A percentile compares a stretch with the other conserved stretches of the same genome.
Evolutionary conservation across 1,139 yeast species (phyloP).

Genomic region (Diutina siamensis): DNA sequence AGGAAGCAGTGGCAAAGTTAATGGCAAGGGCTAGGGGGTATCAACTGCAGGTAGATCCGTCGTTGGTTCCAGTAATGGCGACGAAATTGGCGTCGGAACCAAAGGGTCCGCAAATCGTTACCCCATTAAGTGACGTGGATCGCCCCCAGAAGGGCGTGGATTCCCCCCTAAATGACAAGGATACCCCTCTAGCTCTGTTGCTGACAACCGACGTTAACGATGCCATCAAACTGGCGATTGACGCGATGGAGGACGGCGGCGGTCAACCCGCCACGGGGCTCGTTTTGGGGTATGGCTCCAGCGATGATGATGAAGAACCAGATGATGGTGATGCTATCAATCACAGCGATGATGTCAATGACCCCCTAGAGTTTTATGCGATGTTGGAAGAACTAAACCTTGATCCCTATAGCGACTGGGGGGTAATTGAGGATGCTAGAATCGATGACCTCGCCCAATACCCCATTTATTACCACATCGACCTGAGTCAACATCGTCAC

Average conservation of each 20-base stretch:
- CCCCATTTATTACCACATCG: slow-evolving; percentile 22
- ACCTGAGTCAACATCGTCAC: slow-evolving; percentile 14
- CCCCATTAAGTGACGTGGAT: too few species aligned
- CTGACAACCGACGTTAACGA: too few species aligned
- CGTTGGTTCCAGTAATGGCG: too few species aligned
- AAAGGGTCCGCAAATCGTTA: too few species aligned
- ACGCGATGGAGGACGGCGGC: too few species aligned
- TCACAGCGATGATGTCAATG: slow-evolving; percentile 4
- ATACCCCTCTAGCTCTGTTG: too few species aligned
- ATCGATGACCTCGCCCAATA: slow-evolving; percentile 18
- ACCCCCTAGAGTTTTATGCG: slow-evolving; percentile 11
- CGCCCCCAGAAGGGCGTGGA: too few species aligned
- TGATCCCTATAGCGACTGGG: slow-evolving; percentile 17
- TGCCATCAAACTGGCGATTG: too few species aligned
- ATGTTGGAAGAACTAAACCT: slow-evolving; percentile 17
- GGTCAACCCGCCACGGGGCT: too few species aligned
- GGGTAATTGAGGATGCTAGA: slow-evolving; percentile 27
- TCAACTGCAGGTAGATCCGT: too few species aligned
- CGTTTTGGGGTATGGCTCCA: slow-evolving; percentile 5
- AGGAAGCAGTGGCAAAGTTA: neutral
- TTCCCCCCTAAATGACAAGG: too few species aligned
- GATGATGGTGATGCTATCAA: neutral
- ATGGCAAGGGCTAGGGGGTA: slow-evolving; percentile 3
- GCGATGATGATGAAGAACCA: slow-evolving; percentile 2
- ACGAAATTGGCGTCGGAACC: too few species aligned